Conservation (phyloP, 2,329 filamentous ascomycete genomes). For the Leptographium procerum region DNA sequence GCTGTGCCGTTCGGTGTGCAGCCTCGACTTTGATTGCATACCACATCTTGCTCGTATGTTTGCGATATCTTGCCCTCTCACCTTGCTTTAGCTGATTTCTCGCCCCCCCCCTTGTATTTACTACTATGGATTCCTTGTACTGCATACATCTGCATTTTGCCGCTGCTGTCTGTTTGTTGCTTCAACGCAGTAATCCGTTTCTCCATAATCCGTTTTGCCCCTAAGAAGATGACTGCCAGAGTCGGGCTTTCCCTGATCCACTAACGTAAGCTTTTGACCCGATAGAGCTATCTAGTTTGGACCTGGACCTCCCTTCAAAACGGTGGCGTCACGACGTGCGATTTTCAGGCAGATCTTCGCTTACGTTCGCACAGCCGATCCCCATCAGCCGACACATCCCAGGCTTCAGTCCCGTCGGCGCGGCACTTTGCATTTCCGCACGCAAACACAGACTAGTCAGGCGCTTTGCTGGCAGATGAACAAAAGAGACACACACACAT, state of each 20-base stretch:
- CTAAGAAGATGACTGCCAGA: too few relatives aligned
- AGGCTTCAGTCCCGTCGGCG: not conserved
- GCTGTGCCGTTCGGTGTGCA: not conserved
- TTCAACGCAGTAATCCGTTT: too few relatives aligned
- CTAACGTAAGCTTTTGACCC: not conserved
- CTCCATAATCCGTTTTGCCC: not conserved
- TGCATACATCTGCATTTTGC: not conserved
- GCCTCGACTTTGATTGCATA: not conserved
- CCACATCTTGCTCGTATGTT: not conserved
- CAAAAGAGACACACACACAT: not conserved
- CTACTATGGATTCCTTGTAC: too few relatives aligned
- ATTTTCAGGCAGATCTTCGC: constrained; percentile 6
- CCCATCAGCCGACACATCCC: not conserved
- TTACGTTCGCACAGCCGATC: constrained; percentile 4
- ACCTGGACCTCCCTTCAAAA: not conserved
- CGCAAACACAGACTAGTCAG: not conserved
- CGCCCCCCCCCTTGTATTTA: not conserved
- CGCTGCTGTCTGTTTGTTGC: not conserved
- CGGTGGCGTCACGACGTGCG: not conserved
- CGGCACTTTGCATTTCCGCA: not conserved
- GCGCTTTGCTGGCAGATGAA: too few relatives aligned
- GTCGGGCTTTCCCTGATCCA: not conserved
- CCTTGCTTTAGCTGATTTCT: not conserved
- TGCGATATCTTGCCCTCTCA: not conserved
- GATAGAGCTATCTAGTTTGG: not conserved